Percentiles rank a stretch among this genome's conserved stretches.
phyloP scores from a whole-genome alignment of 1,139 yeast species.

The Kodamaea sp. region DNA sequence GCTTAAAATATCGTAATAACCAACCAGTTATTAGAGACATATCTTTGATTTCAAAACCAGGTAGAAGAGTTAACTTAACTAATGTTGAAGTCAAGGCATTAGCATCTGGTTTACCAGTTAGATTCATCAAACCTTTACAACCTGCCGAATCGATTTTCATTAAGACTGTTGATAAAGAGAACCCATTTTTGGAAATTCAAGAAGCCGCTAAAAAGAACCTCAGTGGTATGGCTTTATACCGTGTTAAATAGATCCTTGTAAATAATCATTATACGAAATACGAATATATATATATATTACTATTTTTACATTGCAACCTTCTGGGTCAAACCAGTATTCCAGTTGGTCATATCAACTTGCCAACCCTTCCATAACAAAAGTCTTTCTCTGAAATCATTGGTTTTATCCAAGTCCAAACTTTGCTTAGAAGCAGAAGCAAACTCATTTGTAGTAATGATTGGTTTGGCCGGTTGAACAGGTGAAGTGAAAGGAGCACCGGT shows the following conservation, averaged over 20 bases:
- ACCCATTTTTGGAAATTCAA: slow-evolving; percentile 66
- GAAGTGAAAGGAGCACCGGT: slow-evolving; percentile 4
- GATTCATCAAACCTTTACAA: slow-evolving; percentile 75
- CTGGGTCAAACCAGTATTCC: slow-evolving; percentile 47
- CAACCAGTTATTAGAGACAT: slow-evolving; percentile 72
- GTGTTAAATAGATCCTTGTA: slow-evolving; percentile 49
- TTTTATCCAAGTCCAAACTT: slow-evolving; percentile 20
- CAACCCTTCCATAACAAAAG: slow-evolving; percentile 71
- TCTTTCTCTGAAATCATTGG: slow-evolving; percentile 39
- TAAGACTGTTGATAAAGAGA: slow-evolving; percentile 32
- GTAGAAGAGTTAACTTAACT: slow-evolving; percentile 64
- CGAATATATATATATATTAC: not conserved
- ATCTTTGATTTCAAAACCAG: slow-evolving; percentile 79
- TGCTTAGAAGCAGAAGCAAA: slow-evolving; percentile 34
- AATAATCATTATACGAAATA: slow-evolving; percentile 5
- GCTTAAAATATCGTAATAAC: slow-evolving; percentile 80
- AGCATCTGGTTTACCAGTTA: slow-evolving; percentile 71
- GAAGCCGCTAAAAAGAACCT: slow-evolving; percentile 78
- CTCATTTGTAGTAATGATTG: slow-evolving; percentile 32
- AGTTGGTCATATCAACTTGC: slow-evolving; percentile 80
- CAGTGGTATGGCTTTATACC: slow-evolving; percentile 78
- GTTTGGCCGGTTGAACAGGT: slow-evolving; percentile 28
- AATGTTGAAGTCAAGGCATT: slow-evolving; percentile 65
- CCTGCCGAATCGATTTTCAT: slow-evolving; percentile 89
- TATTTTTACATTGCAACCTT: slow-evolving; percentile 23